Conservation (phyloP, 306 rosid species). For the Quillaja saponaria region DNA sequence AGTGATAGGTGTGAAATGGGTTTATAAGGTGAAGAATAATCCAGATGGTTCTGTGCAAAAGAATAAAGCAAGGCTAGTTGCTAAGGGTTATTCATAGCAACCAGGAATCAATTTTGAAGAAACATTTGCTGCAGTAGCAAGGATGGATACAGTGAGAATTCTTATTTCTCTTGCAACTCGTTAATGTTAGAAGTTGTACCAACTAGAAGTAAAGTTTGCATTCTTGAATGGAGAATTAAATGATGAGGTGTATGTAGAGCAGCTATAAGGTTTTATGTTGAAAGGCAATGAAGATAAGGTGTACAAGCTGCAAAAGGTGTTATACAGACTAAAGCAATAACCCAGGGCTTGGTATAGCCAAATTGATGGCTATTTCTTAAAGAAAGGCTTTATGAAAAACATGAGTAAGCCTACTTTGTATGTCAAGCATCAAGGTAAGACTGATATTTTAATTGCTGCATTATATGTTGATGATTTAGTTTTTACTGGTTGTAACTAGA, state of each 20-base stretch:
- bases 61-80: background rate
- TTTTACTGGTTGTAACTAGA: background rate
- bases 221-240: background rate
- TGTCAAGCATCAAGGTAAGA: background rate
- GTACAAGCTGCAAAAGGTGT: background rate
- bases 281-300: background rate
- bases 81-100: background rate
- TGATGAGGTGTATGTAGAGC: no score
- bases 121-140: background rate
- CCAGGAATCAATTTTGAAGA: background rate
- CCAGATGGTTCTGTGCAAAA: background rate
- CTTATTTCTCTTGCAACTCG: background rate
- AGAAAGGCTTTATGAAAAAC: background rate
- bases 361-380: background rate
- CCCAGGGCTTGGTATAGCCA: conserved; percentile 2
- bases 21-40: background rate
- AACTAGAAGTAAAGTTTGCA: background rate
- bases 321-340: conserved; percentile 1
- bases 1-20: background rate
- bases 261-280: background rate
- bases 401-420: background rate
- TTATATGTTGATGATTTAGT: conserved; percentile 3
- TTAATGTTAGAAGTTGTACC: background rate
- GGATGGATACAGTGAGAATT: background rate
- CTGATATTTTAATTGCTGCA: background rate